A percentile compares a stretch with the other conserved stretches of the same genome.
phyloP scores from a whole-genome alignment of 305 asterid genomes.

The Salvia sclarea region DNA sequence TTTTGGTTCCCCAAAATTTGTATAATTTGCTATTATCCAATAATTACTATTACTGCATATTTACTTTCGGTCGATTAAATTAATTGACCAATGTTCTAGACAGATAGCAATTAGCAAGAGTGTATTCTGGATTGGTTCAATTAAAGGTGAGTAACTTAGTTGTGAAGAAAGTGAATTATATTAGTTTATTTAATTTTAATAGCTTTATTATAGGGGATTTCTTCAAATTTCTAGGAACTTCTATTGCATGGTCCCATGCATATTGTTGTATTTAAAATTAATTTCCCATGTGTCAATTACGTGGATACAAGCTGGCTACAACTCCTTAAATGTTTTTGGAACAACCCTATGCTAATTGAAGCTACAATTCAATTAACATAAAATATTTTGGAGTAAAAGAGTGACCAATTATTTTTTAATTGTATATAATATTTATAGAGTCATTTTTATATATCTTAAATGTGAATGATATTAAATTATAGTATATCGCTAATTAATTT shows the following conservation, averaged over 20 bases:
- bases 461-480: too few relatives aligned
- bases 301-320: neutral
- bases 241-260: neutral
- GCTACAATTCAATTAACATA: too few relatives aligned
- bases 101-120: neutral
- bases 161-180: neutral
- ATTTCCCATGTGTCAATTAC: neutral
- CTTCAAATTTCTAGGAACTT: constrained; percentile 15
- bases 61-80: too few relatives aligned
- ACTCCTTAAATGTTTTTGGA: neutral
- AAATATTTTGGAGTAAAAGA: too few relatives aligned
- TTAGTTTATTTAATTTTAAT: neutral
- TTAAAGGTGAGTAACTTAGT: neutral
- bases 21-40: too few relatives aligned
- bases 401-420: too few relatives aligned
- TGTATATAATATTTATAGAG: too few relatives aligned
- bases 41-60: too few relatives aligned
- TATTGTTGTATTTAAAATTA: neutral
- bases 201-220: neutral
- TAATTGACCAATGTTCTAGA: neutral
- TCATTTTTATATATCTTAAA: too few relatives aligned
- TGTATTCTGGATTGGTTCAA: neutral
- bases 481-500: too few relatives aligned
- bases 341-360: neutral
- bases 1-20: too few relatives aligned